Percentiles rank a stretch among this genome's conserved stretches.
These are phyloP conservation scores for Beauveria sp. DNA, from an alignment of 2,329 filamentous ascomycete species.

Conservation along the genomic window DNA sequence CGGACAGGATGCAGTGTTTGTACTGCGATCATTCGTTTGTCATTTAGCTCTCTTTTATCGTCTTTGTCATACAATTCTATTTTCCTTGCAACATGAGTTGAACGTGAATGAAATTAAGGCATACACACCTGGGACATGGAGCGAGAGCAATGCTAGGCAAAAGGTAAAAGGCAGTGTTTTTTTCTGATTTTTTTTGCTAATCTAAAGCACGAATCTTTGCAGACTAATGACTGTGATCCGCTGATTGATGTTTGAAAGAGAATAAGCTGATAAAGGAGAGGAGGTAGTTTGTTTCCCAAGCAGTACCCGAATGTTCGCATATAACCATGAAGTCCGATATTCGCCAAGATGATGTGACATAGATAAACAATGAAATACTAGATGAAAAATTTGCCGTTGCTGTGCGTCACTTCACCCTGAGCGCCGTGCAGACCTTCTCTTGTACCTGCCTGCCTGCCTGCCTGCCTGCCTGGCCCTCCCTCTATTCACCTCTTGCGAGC, in stretches of 20 bases:
- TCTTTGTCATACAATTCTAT: background rate
- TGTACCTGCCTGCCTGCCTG: too few species aligned
- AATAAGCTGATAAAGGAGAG: background rate
- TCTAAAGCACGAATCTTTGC: background rate
- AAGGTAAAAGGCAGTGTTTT: background rate
- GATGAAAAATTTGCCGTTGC: background rate
- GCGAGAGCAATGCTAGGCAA: background rate
- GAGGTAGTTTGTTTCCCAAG: background rate
- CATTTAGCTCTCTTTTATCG: constrained; percentile 5
- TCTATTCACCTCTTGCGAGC: constrained; percentile 47
- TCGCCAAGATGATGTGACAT: constrained; percentile 1
- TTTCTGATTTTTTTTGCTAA: background rate
- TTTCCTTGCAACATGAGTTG: background rate
- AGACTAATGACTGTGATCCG: background rate
- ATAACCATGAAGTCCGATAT: background rate
- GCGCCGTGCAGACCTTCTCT: background rate
- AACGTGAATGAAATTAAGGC: background rate
- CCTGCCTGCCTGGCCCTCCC: too few species aligned
- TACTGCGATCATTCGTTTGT: constrained; percentile 5
- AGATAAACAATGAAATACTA: background rate
- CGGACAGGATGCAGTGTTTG: constrained; percentile 4
- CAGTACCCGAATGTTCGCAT: background rate
- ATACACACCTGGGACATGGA: background rate
- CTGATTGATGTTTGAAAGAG: background rate
- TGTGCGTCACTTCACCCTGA: background rate